These are phyloP conservation scores for Cyberlindnera galapagoensis DNA, from an alignment of 805 yeast genomes.

Conservation along the genomic window DNA sequence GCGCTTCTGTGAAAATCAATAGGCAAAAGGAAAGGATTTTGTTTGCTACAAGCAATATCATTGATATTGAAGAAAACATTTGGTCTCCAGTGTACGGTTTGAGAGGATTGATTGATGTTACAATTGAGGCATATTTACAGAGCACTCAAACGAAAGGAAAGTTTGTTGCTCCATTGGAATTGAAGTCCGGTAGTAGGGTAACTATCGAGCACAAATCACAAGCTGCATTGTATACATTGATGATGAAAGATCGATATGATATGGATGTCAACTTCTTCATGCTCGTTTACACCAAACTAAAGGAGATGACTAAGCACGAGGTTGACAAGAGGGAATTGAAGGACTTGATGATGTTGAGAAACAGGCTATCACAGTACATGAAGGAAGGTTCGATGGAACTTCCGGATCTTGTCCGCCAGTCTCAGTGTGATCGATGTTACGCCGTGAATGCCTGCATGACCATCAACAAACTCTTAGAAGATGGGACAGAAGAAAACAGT, in stretches of 20 bases:
- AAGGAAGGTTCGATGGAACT: constrained; percentile 42
- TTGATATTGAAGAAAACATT: constrained; percentile 85
- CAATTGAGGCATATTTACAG: constrained; percentile 53
- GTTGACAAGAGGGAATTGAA: constrained; percentile 51
- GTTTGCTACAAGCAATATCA: constrained; percentile 53
- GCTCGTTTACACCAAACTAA: constrained; percentile 65
- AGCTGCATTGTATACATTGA: constrained; percentile 70
- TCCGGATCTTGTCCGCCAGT: constrained; percentile 47
- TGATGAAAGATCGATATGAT: constrained; percentile 75
- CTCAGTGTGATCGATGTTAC: constrained; percentile 58
- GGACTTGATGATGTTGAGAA: constrained; percentile 65
- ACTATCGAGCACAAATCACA: constrained; percentile 77
- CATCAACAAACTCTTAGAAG: constrained; percentile 50
- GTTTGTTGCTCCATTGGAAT: constrained; percentile 72
- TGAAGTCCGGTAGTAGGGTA: constrained; percentile 73
- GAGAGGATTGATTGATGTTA: constrained; percentile 85
- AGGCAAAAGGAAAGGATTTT: constrained; percentile 30
- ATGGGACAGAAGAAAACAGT: constrained; percentile 47
- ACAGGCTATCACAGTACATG: constrained; percentile 55
- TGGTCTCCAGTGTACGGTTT: constrained; percentile 90
- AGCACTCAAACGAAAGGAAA: constrained; percentile 32
- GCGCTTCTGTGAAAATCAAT: constrained; percentile 19
- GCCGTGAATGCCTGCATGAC: constrained; percentile 58
- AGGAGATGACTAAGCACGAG: constrained; percentile 48
- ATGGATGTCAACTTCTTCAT: constrained; percentile 58